These are phyloP conservation scores for Vachellia collinsii DNA, from an alignment of 306 rosid genomes.

Conservation along the genomic window DNA sequence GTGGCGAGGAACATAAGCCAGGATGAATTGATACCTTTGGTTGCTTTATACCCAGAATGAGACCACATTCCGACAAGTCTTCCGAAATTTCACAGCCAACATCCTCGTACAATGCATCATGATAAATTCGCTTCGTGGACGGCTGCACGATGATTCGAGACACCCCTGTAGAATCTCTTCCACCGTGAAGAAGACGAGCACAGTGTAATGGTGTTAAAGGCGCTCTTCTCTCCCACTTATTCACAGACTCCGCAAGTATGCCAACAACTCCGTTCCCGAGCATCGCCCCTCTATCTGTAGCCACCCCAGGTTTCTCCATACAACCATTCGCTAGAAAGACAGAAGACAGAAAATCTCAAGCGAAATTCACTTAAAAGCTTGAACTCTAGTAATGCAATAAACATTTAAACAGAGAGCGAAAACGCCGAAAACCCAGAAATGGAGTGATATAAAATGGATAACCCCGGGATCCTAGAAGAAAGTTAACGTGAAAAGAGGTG, in stretches of 20 bases:
- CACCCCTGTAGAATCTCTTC: slow-evolving; percentile 55
- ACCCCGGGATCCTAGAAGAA: background rate
- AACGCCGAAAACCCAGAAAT: background rate
- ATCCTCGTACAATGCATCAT: slow-evolving; percentile 75
- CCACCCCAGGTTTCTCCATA: background rate
- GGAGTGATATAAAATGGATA: background rate
- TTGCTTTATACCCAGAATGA: slow-evolving; percentile 85
- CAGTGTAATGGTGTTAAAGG: slow-evolving; percentile 92
- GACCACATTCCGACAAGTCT: slow-evolving; percentile 84
- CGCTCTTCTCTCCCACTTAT: slow-evolving; percentile 96
- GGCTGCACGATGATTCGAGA: slow-evolving; percentile 83
- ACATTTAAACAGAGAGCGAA: background rate
- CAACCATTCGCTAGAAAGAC: background rate
- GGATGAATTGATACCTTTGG: slow-evolving; percentile 56
- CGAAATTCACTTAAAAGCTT: background rate
- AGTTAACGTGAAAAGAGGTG: background rate
- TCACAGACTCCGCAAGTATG: slow-evolving; percentile 73
- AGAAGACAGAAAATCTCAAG: background rate
- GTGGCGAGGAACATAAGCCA: background rate
- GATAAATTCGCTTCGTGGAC: slow-evolving; percentile 80
- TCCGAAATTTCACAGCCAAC: slow-evolving; percentile 91
- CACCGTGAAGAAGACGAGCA: slow-evolving; percentile 73
- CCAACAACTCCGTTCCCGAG: slow-evolving; percentile 92
- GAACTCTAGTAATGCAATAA: background rate
- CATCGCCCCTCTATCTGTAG: slow-evolving; percentile 44